Percentiles rank a stretch among this genome's conserved stretches.
Evolutionary conservation across 257 asterid genomes (phyloP).

Genomic region (Solanum chmielewskii): DNA sequence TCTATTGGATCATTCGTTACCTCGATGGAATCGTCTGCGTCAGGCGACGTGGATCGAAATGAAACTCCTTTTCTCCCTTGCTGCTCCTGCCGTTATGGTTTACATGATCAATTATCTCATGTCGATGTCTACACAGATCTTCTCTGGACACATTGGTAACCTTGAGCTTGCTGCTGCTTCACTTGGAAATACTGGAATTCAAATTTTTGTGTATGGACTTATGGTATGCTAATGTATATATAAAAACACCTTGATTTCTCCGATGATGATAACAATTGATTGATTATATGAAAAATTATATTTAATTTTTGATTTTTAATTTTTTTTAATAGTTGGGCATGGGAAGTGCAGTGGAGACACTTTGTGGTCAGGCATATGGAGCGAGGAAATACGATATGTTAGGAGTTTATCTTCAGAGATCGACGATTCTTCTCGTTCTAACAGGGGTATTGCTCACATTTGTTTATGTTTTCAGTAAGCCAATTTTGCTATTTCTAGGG

Average conservation of each 20-base stretch:
- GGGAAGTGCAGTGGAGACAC: conserved; percentile 25
- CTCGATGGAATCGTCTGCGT: background rate
- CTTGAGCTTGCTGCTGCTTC: conserved; percentile 15
- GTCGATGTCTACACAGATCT: conserved; percentile 17
- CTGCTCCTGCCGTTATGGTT: conserved; percentile 15
- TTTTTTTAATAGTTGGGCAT: conserved; percentile 8
- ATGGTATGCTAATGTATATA: background rate
- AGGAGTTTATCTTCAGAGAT: conserved; percentile 18
- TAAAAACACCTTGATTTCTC: background rate
- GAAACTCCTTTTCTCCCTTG: conserved; percentile 7
- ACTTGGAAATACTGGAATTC: conserved; percentile 13
- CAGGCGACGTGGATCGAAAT: conserved; percentile 8
- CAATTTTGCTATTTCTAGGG: conserved; percentile 9
- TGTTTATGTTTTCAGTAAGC: conserved; percentile 4
- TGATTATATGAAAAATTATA: background rate
- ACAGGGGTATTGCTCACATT: conserved; percentile 5
- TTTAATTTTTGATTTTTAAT: background rate
- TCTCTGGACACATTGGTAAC: conserved; percentile 13
- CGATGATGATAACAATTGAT: background rate
- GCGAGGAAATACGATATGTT: conserved; percentile 12
- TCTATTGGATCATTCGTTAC: background rate
- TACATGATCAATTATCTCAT: conserved; percentile 16
- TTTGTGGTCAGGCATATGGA: conserved; percentile 22
- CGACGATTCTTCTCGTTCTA: conserved; percentile 5
- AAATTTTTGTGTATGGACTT: conserved; percentile 13